Evolutionary conservation across 441 rosid species (phyloP), one percentile per base, ranked within the genome.

Genomic region (Syzygium malaccense): DNA sequence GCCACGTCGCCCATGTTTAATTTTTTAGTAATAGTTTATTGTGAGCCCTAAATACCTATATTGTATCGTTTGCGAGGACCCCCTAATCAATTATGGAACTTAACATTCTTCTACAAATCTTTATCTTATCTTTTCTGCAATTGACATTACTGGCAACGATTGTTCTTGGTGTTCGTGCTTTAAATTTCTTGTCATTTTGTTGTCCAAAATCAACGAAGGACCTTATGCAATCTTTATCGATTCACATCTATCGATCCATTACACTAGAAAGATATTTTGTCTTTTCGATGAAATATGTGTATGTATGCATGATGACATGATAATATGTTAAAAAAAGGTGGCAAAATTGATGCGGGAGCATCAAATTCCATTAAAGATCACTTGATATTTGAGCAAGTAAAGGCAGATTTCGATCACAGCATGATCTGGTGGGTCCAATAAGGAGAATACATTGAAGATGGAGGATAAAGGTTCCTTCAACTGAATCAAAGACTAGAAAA

Each of bases 11-110:
- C 2, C 64, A 26, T 11, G 15, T 20, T 25, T 6, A 71, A 19
- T 0, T 19, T 68, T 33, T 68, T 33, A 68, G 79, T 6, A 10
- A 0, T 15, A 7, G 3, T 19, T 33, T 15, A 33, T 19, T 1
- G 26, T 68, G 26, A 0, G 1, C 4, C 33, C 0, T 5, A 33
- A 3, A 68, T 33, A 19, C 26, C 14, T 5, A 10, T 33, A 10
- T 1, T 33, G 4, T 33, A 33, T 6, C 8, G 14, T 33, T 3
- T 33, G 48, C 33, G 20, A 33, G 33, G 80, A 37, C 4, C 13
- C 14, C 80, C 28, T 33, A 33, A 33, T 33, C 25, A 1, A 33
- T 33, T 19, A 33, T 68, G 26, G 0, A 68, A 68, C 48, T 68
- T 33, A 10, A 33, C 2, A 20, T 68, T 19, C 4, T 33, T 64